Percentiles rank a stretch among this genome's conserved stretches.
These are phyloP conservation scores for Aspergillus mulundensis DNA, from an alignment of 495 filamentous ascomycete species.

Conservation along the genomic window DNA sequence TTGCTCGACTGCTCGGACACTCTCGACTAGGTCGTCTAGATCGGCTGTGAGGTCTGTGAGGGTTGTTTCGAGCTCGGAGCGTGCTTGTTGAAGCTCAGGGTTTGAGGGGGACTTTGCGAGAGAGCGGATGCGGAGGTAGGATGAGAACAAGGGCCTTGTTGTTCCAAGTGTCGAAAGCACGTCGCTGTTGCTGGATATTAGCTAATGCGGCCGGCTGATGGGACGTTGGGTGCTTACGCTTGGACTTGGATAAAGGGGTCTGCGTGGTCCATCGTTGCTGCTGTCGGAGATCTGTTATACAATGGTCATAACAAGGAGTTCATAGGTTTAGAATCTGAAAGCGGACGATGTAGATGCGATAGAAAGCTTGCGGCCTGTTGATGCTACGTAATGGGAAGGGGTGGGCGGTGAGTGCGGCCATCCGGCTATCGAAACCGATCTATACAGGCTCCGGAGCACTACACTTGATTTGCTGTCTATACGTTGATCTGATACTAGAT, in stretches of 20 bases:
- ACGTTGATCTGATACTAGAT: too few relatives aligned
- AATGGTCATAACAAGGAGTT: not conserved
- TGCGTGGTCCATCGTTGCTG: conserved; percentile 55
- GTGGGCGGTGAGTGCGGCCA: not conserved
- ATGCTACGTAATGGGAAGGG: not conserved
- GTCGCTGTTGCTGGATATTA: conserved; percentile 53
- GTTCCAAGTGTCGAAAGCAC: conserved; percentile 75
- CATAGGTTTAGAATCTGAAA: not conserved
- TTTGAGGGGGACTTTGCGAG: conserved; percentile 64
- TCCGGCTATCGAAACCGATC: too few relatives aligned
- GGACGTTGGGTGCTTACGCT: conserved; percentile 50
- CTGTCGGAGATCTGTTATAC: not conserved
- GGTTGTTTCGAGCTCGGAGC: conserved; percentile 72
- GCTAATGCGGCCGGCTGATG: not conserved
- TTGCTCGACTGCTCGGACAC: conserved; percentile 81
- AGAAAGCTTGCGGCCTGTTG: not conserved
- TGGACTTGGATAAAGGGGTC: conserved; percentile 95
- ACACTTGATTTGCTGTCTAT: too few relatives aligned
- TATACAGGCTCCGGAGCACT: too few relatives aligned
- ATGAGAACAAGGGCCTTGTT: conserved; percentile 82
- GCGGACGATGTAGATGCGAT: not conserved
- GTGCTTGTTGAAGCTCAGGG: conserved; percentile 82
- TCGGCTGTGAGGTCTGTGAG: conserved; percentile 77
- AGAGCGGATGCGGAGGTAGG: conserved; percentile 92
- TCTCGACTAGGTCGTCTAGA: conserved; percentile 82